phyloP scores from a whole-genome alignment of 2,329 filamentous ascomycete species.

The Ophiocordyceps camponoti-floridani region DNA sequence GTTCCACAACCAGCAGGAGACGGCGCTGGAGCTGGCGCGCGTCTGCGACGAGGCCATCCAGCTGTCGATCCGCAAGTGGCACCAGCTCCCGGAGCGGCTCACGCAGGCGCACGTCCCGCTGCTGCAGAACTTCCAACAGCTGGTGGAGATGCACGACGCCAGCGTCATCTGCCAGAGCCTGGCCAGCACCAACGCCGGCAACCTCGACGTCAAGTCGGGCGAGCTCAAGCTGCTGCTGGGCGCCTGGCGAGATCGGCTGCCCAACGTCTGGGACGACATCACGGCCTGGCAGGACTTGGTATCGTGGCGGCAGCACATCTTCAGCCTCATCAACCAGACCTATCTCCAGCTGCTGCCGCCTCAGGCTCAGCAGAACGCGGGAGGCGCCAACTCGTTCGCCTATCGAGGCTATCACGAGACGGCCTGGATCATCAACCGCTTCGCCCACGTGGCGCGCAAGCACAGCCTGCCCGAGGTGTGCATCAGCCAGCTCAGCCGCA shows the following conservation, averaged over 20 bases:
- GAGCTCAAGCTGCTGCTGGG: slow-evolving; percentile 88
- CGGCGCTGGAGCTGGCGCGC: slow-evolving; percentile 61
- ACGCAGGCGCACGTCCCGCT: slow-evolving; percentile 92
- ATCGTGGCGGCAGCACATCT: slow-evolving; percentile 99
- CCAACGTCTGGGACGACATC: slow-evolving; percentile 98
- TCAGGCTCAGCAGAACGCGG: slow-evolving; percentile 56
- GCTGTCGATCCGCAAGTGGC: slow-evolving; percentile 93
- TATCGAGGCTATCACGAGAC: slow-evolving; percentile 98
- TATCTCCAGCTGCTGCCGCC: slow-evolving; percentile 75
- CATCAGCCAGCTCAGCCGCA: slow-evolving; percentile 89
- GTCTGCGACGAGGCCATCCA: slow-evolving; percentile 96
- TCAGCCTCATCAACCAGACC: slow-evolving; percentile 87
- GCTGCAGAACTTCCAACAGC: slow-evolving; percentile 91
- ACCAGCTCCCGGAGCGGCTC: slow-evolving; percentile 84
- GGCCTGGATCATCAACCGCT: slow-evolving; percentile 98
- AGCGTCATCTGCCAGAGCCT: slow-evolving; percentile 92
- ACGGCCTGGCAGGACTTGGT: slow-evolving; percentile 98
- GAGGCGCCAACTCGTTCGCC: slow-evolving; percentile 73
- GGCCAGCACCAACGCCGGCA: slow-evolving; percentile 62
- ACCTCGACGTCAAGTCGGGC: slow-evolving; percentile 84
- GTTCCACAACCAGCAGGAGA: slow-evolving; percentile 77
- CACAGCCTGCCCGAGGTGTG: slow-evolving; percentile 94
- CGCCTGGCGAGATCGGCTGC: slow-evolving; percentile 87
- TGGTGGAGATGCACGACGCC: slow-evolving; percentile 93
- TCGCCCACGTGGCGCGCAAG: slow-evolving; percentile 93